Evolutionary conservation across 805 yeast species (phyloP).

Genomic region (Naumovozyma castellii): DNA sequence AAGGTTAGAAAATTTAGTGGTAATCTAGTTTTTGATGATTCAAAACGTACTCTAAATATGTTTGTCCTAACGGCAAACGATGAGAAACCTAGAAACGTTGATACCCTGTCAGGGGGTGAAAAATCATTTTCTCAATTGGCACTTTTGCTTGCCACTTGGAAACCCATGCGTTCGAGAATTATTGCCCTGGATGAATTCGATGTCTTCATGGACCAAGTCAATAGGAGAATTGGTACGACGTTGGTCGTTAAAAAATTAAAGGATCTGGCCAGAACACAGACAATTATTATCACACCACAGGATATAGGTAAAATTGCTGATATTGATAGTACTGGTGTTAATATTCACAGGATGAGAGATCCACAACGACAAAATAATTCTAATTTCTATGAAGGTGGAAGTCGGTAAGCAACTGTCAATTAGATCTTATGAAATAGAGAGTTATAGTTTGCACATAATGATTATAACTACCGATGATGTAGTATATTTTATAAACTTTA

Average conservation of each 20-base stretch:
- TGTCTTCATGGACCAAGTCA: constrained; percentile 93
- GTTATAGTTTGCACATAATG: no score
- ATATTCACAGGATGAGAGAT: constrained; percentile 51
- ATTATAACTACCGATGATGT: no score
- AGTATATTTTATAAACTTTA: no score
- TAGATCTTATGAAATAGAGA: background rate
- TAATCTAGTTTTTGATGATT: constrained; percentile 52
- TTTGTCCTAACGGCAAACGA: constrained; percentile 54
- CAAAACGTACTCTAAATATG: constrained; percentile 41
- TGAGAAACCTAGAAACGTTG: constrained; percentile 55
- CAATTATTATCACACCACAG: constrained; percentile 90
- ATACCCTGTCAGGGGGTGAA: constrained; percentile 92
- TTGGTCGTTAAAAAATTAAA: constrained; percentile 62
- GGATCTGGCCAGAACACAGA: constrained; percentile 57
- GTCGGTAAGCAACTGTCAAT: no score
- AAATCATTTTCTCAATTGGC: constrained; percentile 91
- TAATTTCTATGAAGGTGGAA: constrained; percentile 5
- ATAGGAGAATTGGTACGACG: constrained; percentile 68
- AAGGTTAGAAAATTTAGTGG: constrained; percentile 68
- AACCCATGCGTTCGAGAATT: constrained; percentile 76
- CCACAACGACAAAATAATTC: constrained; percentile 30
- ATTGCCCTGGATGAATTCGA: constrained; percentile 94
- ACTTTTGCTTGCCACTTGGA: constrained; percentile 82
- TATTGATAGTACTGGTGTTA: constrained; percentile 51
- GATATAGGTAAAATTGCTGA: constrained; percentile 60